These are phyloP conservation scores for Coemansia sp. DNA, from an alignment of 192 early-diverging fungal genomes.

Conservation along the genomic window DNA sequence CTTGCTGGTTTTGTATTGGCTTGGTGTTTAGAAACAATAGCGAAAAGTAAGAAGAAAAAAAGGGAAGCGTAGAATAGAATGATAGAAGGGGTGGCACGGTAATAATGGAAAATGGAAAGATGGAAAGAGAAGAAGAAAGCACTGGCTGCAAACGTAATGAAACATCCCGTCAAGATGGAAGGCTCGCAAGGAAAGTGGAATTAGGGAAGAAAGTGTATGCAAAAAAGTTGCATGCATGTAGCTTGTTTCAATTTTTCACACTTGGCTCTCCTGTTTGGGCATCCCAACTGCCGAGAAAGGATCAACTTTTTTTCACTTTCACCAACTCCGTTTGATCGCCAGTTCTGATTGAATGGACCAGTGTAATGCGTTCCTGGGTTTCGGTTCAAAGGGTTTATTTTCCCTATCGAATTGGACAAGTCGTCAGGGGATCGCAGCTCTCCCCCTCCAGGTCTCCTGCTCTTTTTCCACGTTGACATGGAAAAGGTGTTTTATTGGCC, in stretches of 20 bases:
- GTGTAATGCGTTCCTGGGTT: neutral
- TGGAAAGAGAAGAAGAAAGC: conserved; percentile 8
- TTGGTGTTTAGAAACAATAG: neutral
- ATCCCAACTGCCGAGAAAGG: neutral
- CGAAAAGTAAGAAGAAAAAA: neutral
- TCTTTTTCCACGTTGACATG: too few relatives aligned
- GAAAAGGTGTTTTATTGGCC: too few relatives aligned
- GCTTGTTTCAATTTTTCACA: neutral
- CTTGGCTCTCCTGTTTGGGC: neutral
- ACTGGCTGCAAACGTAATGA: neutral
- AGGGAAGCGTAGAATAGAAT: neutral
- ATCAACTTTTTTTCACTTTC: neutral
- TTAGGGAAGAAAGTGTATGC: too few relatives aligned
- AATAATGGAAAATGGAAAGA: neutral
- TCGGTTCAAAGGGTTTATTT: too few relatives aligned
- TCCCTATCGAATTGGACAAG: too few relatives aligned
- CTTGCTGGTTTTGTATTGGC: neutral
- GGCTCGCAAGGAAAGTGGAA: neutral
- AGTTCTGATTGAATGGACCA: neutral
- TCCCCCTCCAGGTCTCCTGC: too few relatives aligned
- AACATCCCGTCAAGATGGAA: conserved; percentile 8
- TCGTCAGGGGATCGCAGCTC: too few relatives aligned
- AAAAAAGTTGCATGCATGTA: neutral
- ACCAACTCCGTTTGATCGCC: neutral
- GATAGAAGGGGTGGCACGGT: neutral